Conservation (phyloP, 2,329 filamentous ascomycete genomes). For the Ophiostoma montium region DNA sequence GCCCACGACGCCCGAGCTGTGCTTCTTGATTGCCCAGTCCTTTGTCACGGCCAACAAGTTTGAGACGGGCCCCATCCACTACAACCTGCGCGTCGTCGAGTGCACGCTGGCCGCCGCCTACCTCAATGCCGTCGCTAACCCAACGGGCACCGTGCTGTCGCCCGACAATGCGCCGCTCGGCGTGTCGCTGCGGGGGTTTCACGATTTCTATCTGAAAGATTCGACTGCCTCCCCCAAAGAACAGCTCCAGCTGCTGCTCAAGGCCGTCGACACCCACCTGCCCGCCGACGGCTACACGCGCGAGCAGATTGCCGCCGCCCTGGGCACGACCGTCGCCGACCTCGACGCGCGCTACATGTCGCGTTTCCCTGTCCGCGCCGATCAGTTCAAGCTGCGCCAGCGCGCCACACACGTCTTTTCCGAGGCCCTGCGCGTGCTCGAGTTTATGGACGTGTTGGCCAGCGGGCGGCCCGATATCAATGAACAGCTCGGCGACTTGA, state of each 20-base stretch:
- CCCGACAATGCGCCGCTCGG: constrained; percentile 71
- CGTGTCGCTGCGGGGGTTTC: constrained; percentile 73
- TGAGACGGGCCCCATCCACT: constrained; percentile 82
- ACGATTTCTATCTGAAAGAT: constrained; percentile 57
- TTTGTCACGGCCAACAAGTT: constrained; percentile 93
- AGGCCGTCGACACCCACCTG: constrained; percentile 56
- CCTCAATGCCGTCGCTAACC: constrained; percentile 44
- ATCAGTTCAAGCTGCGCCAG: constrained; percentile 75
- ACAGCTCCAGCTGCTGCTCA: constrained; percentile 62
- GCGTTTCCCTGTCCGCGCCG: constrained; percentile 77
- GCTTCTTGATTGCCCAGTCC: constrained; percentile 86
- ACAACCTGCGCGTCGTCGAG: constrained; percentile 94
- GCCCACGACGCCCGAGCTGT: constrained; percentile 56
- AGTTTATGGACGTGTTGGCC: constrained; percentile 69
- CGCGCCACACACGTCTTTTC: constrained; percentile 82
- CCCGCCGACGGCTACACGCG: constrained; percentile 74
- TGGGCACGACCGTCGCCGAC: constrained; percentile 55
- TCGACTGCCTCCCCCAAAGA: constrained; percentile 25
- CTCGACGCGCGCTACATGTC: constrained; percentile 70
- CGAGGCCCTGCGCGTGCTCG: constrained; percentile 73
- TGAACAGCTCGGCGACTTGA: constrained; percentile 57
- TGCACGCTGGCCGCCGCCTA: constrained; percentile 74
- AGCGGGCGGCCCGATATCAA: constrained; percentile 42
- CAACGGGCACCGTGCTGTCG: constrained; percentile 46
- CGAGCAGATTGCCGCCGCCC: constrained; percentile 59